A percentile compares a stretch with the other conserved stretches of the same genome.
Conservation (phyloP, 2,329 filamentous ascomycete genomes). For the Scleromitrula shiraiana region DNA sequence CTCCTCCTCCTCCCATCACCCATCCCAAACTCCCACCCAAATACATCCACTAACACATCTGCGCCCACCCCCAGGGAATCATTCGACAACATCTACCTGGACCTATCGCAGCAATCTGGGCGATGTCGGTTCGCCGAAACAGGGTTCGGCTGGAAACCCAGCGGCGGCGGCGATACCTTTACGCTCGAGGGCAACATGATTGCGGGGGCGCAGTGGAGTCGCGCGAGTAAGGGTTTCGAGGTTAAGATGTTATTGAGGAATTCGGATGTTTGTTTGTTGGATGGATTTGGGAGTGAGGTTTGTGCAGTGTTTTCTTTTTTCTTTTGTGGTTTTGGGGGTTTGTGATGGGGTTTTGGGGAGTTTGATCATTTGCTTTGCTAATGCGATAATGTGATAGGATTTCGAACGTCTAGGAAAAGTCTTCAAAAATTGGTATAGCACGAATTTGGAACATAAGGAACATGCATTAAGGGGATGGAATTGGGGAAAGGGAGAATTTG, state of each 20-base stretch:
- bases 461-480: constrained; percentile 97
- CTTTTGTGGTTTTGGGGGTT: too few species aligned
- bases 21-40: too few species aligned
- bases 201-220: constrained; percentile 84
- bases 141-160: constrained; percentile 91
- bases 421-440: constrained; percentile 98
- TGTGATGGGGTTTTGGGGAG: too few species aligned
- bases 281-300: too few species aligned
- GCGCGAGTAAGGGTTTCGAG: constrained; percentile 85
- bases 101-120: constrained; percentile 85
- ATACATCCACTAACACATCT: too few species aligned
- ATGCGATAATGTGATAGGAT: constrained; percentile 53
- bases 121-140: constrained; percentile 93
- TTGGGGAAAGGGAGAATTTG: constrained; percentile 97
- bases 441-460: constrained; percentile 84
- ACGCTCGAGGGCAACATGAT: constrained; percentile 86
- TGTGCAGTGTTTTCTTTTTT: too few species aligned
- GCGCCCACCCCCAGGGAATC: too few species aligned
- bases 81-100: constrained; percentile 95
- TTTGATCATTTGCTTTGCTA: constrained; percentile 28
- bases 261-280: constrained; percentile 81
- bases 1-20: too few species aligned
- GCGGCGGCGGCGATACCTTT: constrained; percentile 80
- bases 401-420: constrained; percentile 84
- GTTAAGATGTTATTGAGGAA: constrained; percentile 83